Base-by-base conservation (phyloP, 2,329 filamentous ascomycete genomes). In the Aspergillus sp. region DNA sequence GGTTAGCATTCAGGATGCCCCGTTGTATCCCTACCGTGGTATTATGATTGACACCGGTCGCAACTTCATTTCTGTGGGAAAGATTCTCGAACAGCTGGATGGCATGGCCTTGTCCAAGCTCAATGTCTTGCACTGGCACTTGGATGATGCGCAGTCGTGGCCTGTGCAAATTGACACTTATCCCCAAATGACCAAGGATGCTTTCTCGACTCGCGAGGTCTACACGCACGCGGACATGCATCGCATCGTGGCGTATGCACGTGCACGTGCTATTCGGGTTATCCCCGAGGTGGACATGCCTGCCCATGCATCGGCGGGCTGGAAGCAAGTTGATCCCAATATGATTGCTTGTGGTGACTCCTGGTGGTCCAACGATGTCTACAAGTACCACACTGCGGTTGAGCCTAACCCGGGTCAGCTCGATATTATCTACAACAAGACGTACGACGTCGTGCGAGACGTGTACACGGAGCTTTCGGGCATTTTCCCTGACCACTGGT, bases 211-310 rank as follows among this genome's bases (percentile, higher is more conserved):
- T 7, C 66, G 68, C 5, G 73, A 78, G 50, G 59, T 65, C 39
- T 79, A 72, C 56, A 68, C 69, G 3, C 66, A 72, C 2, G 51
- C 55, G 0, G 65, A 70, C 44, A 58, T 79, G 37, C 65, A 59
- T 12, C 61, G 62, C 3, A 60, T 79, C 39, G 68, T 79, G 40
- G 55, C 58, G 9, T 79, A 78, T 49, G 76, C 73, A 11, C 66
- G 73, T 32, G 71, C 73, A 30, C 78, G 78, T 12, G 79, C 74
- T 44, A 69, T 82, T n/a, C 76, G 79, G 43, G 68, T 82, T 43
- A 68, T 82, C 30, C 76, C 79, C n/a, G 79, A 82, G 53, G 73
- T 81, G 34, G 79, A 82, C 57, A 81, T 81, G 76, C 79, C 79
- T 6, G 76, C 78, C 37, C 79, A 82, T 56, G 72, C 76, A 5